Base-by-base conservation (phyloP, 2,329 filamentous ascomycete genomes). In the Hypoxylon sp. region DNA sequence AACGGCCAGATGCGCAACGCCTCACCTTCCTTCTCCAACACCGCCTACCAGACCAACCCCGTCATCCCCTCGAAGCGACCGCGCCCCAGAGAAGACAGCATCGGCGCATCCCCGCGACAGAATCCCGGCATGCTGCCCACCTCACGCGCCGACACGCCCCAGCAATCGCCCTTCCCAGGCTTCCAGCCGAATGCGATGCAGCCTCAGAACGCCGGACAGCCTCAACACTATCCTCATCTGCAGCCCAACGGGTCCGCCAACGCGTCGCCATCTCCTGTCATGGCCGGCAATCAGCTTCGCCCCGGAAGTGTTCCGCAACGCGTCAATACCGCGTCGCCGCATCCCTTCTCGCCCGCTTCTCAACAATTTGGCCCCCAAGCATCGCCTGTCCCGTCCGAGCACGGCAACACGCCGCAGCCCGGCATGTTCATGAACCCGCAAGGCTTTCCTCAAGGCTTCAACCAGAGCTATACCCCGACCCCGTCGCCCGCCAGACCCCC, bases 141-240 rank as follows among this genome's bases (percentile, higher is more conserved):
- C 20, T 96, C 94, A 76, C 91, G 94, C 75, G 94, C 94, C 68
- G 93, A 97, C 73, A 98, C 94, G 24, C 94, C 94, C 27, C 90
- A 92, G 69, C 91, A 94, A 72, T 83, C 87, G 62, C 83, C 83
- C 48, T 93, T 88, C 68, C 81, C 88, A 23, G 86, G 86, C 64
- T 94, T 88, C 74, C 90, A 88, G 71, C 83, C 81, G 58, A 84
- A 83, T 69, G 78, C 79, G 62, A 87, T 88, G 73, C 81, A 81
- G 45, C 83, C 82, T 69, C 85, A 84, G 71, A 84, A 84, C 64
- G 83, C 86, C 48, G 78, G 79, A 37, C 88, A 89, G 70, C 86
- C 87, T 15, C 86, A 83, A 58, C 86, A 86, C 53, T 96, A 94
- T 72, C 87, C 91, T 61, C 93, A 97, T 77, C 83, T 96, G 52